A percentile compares a stretch with the other conserved stretches of the same genome.
phyloP scores from a whole-genome alignment of 768 basidiomycete species.

The Agaricus blazei region DNA sequence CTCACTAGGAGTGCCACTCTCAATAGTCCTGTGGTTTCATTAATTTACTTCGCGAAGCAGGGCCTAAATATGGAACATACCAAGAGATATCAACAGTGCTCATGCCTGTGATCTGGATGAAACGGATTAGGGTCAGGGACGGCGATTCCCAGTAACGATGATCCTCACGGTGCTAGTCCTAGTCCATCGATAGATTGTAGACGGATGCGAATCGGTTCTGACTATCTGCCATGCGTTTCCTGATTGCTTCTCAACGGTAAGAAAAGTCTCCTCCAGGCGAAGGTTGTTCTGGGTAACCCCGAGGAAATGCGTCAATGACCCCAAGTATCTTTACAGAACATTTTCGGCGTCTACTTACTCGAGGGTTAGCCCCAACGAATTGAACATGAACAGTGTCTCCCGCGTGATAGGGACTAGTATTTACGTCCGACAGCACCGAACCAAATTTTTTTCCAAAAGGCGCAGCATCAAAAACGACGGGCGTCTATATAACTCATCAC shows the following conservation, averaged over 20 bases:
- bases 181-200: slow-evolving; percentile 63
- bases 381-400: slow-evolving; percentile 56
- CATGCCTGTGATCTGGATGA: slow-evolving; percentile 44
- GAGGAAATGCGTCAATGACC: not conserved
- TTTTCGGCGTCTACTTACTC: slow-evolving; percentile 38
- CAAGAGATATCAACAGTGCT: slow-evolving; percentile 66
- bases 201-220: slow-evolving; percentile 75
- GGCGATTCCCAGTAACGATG: not conserved
- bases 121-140: slow-evolving; percentile 2
- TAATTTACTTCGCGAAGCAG: slow-evolving; percentile 10
- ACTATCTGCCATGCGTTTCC: slow-evolving; percentile 48
- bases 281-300: slow-evolving; percentile 59
- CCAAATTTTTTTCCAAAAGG: slow-evolving; percentile 59
- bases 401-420: slow-evolving; percentile 39
- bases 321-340: not conserved
- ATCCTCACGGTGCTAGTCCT: slow-evolving; percentile 47
- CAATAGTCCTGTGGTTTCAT: slow-evolving; percentile 48
- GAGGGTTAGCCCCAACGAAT: slow-evolving; percentile 76
- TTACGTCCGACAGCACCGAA: slow-evolving; percentile 51
- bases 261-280: slow-evolving; percentile 66
- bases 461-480: slow-evolving; percentile 56
- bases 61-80: slow-evolving; percentile 29
- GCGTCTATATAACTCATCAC: slow-evolving; percentile 32
- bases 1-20: slow-evolving; percentile 52
- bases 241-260: slow-evolving; percentile 54